phyloP scores from a whole-genome alignment of 441 rosid genomes.

The Raphanus hybrid region DNA sequence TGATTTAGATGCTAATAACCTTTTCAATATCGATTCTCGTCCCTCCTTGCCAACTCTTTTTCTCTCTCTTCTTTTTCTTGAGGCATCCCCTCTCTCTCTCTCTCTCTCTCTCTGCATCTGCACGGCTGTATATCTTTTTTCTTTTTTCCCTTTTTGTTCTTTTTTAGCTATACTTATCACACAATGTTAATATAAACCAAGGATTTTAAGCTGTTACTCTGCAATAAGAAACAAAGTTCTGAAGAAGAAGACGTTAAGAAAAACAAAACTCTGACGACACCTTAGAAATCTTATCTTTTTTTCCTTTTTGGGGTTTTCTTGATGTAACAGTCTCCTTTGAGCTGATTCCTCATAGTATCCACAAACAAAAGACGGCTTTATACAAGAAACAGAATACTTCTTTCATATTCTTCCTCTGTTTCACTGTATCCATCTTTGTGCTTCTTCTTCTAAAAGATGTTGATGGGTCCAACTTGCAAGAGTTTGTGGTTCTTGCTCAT shows the following conservation, averaged over 20 bases:
- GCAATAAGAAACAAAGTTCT: background rate
- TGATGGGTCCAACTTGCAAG: slow-evolving; percentile 20
- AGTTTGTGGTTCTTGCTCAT: slow-evolving; percentile 27
- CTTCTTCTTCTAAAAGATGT: slow-evolving; percentile 31
- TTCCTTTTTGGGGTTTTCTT: background rate
- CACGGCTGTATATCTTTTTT: background rate
- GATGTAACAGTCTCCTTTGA: slow-evolving; percentile 27
- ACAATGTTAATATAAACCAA: background rate
- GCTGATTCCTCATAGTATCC: slow-evolving; percentile 15
- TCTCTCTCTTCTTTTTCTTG: background rate
- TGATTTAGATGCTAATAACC: background rate
- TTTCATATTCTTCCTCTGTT: background rate
- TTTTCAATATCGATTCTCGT: background rate
- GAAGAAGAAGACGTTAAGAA: background rate
- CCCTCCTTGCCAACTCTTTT: slow-evolving; percentile 2
- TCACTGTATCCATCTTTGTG: background rate
- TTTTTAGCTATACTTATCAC: background rate
- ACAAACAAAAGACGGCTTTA: background rate
- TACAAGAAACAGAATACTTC: too few species aligned
- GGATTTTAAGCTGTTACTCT: background rate
- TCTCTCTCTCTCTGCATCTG: background rate
- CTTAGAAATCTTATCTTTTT: slow-evolving; percentile 16
- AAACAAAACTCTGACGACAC: background rate
- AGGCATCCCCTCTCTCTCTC: background rate
- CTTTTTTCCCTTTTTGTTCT: background rate